Base-by-base conservation (phyloP, 768 basidiomycete genomes). In the Mycena maculata region DNA sequence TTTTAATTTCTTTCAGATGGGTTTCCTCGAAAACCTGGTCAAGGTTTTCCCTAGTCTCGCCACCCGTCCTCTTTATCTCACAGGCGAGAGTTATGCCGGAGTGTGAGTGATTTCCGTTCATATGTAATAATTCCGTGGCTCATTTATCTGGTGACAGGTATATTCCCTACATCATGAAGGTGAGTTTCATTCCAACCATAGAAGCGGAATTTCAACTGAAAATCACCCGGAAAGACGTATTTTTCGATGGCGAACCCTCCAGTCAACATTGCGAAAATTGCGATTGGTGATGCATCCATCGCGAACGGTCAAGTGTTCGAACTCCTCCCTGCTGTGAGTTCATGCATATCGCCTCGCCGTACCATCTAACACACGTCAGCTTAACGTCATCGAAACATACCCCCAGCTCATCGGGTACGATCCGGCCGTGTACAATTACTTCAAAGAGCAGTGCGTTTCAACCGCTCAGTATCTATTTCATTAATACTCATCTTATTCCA, bases 331-430 rank as follows among this genome's bases (percentile, higher is more conserved):
- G 84, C 88, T 13, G 88, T 91, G 72, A 71, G 84, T 75, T 18
- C 11, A 56, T 48, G 18, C 6, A 47, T 33, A 48, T 67, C 23
- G 15, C n/a, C 33, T 18, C 25, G 31, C 36, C 30, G 56, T 11
- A 54, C 27, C 60, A 39, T 8, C 63, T 49, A 59, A 57, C 48
- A 36, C 56, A 27, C 68, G 23, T 33, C 8, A 90, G 90, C 74
- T 88, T 44, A 83, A 76, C 60, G 81, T 90, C 31, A 75, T 92
- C 20, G 86, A 91, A 77, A 92, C 92, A 5, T 91, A 89, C 73
- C 92, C 92, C 1, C 92, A 92, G 73, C 78, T 93, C 30, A 91
- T 93, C 56, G 89, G 86, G 36, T 93, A 93, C 71, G 88, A 93
- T 67, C 80, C 82, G 49, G 84, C 85, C 6, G 88, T 91, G 8